A percentile compares a stretch with the other conserved stretches of the same genome.
These are phyloP conservation scores for Hibiscus tridactylites DNA, from an alignment of 345 rosid species.

Conservation along the genomic window DNA sequence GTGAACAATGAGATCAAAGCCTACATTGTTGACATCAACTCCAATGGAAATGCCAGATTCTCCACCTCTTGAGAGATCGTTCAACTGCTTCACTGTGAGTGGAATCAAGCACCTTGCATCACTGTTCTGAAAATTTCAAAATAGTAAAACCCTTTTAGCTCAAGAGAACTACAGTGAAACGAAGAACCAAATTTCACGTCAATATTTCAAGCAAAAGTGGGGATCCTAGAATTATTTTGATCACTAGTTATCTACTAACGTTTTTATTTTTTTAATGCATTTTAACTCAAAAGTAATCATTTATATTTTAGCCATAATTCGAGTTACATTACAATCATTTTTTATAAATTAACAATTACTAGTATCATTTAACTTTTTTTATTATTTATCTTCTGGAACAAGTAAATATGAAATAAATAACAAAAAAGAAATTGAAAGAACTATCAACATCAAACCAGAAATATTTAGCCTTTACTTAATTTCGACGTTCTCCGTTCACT, in stretches of 20 bases:
- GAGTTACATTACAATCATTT: not conserved
- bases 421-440: not conserved
- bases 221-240: not conserved
- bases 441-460: not conserved
- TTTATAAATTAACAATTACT: not conserved
- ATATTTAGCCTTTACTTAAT: not conserved
- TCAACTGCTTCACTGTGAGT: conserved; percentile 61
- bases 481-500: not conserved
- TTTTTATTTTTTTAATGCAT: not conserved
- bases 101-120: conserved; percentile 57
- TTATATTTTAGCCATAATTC: not conserved
- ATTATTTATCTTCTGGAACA: not conserved
- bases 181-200: not conserved
- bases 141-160: not conserved
- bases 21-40: conserved; percentile 50
- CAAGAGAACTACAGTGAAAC: not conserved
- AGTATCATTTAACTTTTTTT: not conserved
- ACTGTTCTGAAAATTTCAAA: conserved; percentile 33
- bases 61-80: conserved; percentile 33
- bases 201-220: not conserved
- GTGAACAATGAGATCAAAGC: not conserved
- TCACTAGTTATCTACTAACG: not conserved
- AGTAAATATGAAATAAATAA: not conserved
- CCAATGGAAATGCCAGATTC: conserved; percentile 48
- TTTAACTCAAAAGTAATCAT: not conserved